These are phyloP conservation scores for Gentiana macrophylla DNA, from an alignment of 257 asterid species.

Conservation along the genomic window DNA sequence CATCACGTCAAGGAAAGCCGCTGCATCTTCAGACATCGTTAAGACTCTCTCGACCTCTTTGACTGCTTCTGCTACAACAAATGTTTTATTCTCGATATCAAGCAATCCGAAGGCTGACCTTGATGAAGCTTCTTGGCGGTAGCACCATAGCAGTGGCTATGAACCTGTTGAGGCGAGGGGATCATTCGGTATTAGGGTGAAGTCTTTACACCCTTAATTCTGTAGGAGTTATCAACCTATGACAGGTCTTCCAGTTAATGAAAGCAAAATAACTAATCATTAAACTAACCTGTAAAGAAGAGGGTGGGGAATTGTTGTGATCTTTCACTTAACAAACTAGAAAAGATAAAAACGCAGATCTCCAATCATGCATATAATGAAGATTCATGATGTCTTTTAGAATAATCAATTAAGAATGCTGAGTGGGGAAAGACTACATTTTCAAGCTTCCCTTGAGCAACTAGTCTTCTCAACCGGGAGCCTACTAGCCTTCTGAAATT, in stretches of 20 bases:
- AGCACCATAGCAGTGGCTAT: conserved; percentile 36
- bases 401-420: background rate
- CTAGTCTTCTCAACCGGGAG: conserved; percentile 81
- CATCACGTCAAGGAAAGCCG: conserved; percentile 36
- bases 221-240: conserved; percentile 55
- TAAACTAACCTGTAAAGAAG: too few relatives aligned
- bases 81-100: conserved; percentile 75
- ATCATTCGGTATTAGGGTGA: conserved; percentile 18
- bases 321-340: too few relatives aligned
- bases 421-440: conserved; percentile 37
- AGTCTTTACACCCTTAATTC: conserved; percentile 30
- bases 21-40: conserved; percentile 59
- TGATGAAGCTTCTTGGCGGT: conserved; percentile 46
- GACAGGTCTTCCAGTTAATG: conserved; percentile 2
- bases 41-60: conserved; percentile 72
- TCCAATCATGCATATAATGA: background rate
- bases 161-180: conserved; percentile 29
- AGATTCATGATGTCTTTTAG: background rate
- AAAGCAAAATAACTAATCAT: background rate
- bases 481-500: conserved; percentile 65
- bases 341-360: too few relatives aligned
- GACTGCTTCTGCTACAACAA: conserved; percentile 63
- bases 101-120: conserved; percentile 53
- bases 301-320: too few relatives aligned
- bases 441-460: conserved; percentile 74